Evolutionary conservation across 371 early-diverging fungal species (phyloP).

Genomic region (Apophysomyces ossiformis): DNA sequence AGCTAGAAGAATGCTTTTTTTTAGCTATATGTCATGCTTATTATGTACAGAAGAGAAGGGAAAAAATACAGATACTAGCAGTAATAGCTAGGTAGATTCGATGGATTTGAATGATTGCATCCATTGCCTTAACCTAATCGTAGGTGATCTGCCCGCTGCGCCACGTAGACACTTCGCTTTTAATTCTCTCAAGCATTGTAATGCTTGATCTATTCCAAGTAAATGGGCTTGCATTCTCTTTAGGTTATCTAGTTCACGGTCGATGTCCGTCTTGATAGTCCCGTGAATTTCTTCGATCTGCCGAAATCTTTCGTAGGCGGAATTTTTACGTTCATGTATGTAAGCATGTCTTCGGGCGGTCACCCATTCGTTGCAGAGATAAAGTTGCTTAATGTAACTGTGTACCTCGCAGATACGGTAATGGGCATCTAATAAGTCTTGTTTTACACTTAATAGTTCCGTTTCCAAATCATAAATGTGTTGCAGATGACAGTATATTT

Average conservation of each 20-base stretch:
- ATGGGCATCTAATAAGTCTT: background rate
- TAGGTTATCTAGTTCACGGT: background rate
- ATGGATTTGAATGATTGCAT: constrained; percentile 1
- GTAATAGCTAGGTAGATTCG: background rate
- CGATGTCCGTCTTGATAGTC: constrained; percentile 1
- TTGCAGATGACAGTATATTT: background rate
- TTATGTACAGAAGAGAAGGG: background rate
- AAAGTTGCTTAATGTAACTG: constrained; percentile 4
- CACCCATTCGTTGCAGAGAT: constrained; percentile 2
- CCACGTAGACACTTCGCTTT: background rate
- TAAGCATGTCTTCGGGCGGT: constrained; percentile 3
- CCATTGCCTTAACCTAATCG: background rate
- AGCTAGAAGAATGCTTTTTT: too few relatives aligned
- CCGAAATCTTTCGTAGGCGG: constrained; percentile 2
- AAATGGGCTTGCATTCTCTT: background rate
- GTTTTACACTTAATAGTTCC: background rate
- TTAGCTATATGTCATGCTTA: background rate
- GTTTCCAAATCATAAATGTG: background rate
- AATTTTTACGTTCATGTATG: constrained; percentile 6
- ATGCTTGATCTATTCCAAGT: background rate
- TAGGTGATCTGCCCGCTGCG: background rate
- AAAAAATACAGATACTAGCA: background rate
- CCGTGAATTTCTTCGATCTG: background rate
- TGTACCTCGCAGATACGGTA: constrained; percentile 6
- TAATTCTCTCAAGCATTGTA: background rate